Evolutionary conservation across 1,284 basidiomycete species (phyloP), one percentile per base, ranked within the genome.

Genomic region (Cryptococcus depauperatus): DNA sequence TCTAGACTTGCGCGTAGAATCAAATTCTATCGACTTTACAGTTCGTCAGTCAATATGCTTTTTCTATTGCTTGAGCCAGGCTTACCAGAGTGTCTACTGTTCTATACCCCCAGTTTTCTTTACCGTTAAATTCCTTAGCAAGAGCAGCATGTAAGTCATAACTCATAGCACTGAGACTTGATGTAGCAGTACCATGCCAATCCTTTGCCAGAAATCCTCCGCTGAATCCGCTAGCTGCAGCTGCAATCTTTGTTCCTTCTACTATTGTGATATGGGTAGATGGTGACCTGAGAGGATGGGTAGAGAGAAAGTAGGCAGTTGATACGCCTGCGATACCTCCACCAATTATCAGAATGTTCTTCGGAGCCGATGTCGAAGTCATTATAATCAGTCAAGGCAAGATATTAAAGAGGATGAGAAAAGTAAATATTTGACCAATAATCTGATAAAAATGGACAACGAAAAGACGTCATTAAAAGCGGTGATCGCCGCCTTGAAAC

Each of bases 121-220:
- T 69, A 0, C 91, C 90, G 43, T 76, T 74, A 64, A 85, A 81
- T 57, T 83, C 76, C 43, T 81, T 69, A 1, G 90, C 85, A 8
- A 96, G 77, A 35, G 78, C 76, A 51, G 81, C 76, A 64, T 95
- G 90, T 55, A 95, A 81, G 6, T 74, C 62, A 64, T 84, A 95
- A 5, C 86, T 89, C 37, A 92, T 75, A 34, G 77, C 72, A 5
- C 84, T 83, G 16, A 93, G 73, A 56, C 61, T 64, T 1, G 75
- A 62, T 26, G 76, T 73, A 10, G 74, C 68, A 21, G 64, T 62
- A 2, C 71, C 69, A 60, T 81, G 79, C 82, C 81, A 83, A 61
- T 89, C 83, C 45, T 79, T 76, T 0, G 91, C 89, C 19, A 96
- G 76, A n/a, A 96, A 81, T 0, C 91, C 91, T 2, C 89, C 91